A percentile compares a stretch with the other conserved stretches of the same genome.
These are phyloP conservation scores for Pezicula radicicola DNA, from an alignment of 2,329 filamentous ascomycete genomes.

Conservation along the genomic window DNA sequence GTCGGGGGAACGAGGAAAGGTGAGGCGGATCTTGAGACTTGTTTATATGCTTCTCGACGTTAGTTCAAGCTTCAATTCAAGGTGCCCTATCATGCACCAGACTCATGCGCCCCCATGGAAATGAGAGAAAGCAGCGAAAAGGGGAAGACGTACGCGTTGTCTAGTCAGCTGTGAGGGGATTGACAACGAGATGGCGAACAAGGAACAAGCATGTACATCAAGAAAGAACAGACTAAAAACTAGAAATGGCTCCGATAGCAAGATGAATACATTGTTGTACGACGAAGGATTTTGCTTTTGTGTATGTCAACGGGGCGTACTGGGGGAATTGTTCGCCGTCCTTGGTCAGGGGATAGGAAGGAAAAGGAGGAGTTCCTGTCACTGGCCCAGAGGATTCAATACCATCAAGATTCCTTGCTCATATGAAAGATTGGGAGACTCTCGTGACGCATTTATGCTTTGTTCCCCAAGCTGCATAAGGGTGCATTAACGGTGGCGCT, in stretches of 20 bases:
- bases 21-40: constrained; percentile 1
- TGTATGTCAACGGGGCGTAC: too few relatives aligned
- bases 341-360: too few relatives aligned
- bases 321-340: too few relatives aligned
- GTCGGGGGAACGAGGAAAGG: neutral
- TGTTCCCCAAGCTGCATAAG: too few relatives aligned
- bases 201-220: neutral
- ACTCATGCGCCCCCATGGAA: neutral
- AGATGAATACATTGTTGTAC: neutral
- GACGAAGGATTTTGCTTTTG: neutral
- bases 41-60: constrained; percentile 7
- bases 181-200: neutral
- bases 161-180: neutral
- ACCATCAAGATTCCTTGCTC: too few relatives aligned
- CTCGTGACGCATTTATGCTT: too few relatives aligned
- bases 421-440: too few relatives aligned
- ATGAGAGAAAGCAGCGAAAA: neutral
- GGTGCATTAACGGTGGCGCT: too few relatives aligned
- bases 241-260: neutral
- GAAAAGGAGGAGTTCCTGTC: too few relatives aligned
- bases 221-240: neutral
- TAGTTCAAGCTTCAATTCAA: neutral
- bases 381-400: too few relatives aligned
- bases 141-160: neutral
- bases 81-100: neutral